A percentile compares a stretch with the other conserved stretches of the same genome.
Evolutionary conservation across 179 eudicot species (phyloP).

Genomic region (Vitellaria paradoxa): DNA sequence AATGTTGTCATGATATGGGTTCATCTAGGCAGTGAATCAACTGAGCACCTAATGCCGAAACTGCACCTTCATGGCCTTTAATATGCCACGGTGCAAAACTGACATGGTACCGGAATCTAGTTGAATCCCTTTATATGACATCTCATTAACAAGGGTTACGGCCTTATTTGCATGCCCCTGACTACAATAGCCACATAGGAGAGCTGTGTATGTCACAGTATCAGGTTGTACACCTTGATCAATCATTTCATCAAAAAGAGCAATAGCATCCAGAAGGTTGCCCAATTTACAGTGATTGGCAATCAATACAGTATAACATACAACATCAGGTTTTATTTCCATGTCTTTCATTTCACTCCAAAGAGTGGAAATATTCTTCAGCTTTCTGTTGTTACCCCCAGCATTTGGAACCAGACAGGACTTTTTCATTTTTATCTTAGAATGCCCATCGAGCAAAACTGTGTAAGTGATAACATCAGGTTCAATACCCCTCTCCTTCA

Average conservation of each 20-base stretch:
- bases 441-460: conserved; percentile 53
- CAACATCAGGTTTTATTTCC: conserved; percentile 43
- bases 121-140: conserved; percentile 37
- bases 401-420: not conserved
- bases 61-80: conserved; percentile 37
- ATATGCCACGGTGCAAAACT: conserved; percentile 30
- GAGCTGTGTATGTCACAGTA: conserved; percentile 59
- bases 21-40: not conserved
- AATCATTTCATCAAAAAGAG: conserved; percentile 54
- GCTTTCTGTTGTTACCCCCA: conserved; percentile 11
- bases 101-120: conserved; percentile 35
- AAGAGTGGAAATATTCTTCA: conserved; percentile 21
- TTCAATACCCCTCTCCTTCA: conserved; percentile 54
- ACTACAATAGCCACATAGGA: conserved; percentile 42
- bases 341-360: conserved; percentile 38
- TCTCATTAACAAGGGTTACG: conserved; percentile 34
- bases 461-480: conserved; percentile 74
- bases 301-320: conserved; percentile 52
- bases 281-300: conserved; percentile 41
- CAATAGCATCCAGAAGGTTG: conserved; percentile 46
- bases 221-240: conserved; percentile 57
- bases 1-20: not conserved
- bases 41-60: conserved; percentile 14
- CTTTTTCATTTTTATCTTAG: conserved; percentile 31
- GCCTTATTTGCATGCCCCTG: conserved; percentile 39